Percentiles rank a stretch among this genome's conserved stretches.
phyloP scores from a whole-genome alignment of 331 rosid species.

The Dryas integrifolia region DNA sequence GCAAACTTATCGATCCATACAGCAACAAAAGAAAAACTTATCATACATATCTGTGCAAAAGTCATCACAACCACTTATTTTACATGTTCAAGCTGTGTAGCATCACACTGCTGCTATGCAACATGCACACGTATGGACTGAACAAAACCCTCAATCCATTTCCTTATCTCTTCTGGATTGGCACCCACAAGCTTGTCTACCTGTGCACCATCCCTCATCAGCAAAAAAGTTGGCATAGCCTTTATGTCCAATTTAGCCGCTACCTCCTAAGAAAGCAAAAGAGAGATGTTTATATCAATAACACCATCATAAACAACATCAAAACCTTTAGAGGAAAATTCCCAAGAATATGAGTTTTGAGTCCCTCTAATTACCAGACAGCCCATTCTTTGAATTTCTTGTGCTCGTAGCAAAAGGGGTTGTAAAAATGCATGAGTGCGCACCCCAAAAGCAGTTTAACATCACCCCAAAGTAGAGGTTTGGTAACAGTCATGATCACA shows the following conservation, averaged over 20 bases:
- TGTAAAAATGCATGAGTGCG: too few species aligned
- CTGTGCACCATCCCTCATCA: slow-evolving; percentile 53
- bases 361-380: background rate
- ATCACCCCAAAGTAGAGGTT: too few species aligned
- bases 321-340: background rate
- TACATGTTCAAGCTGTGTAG: slow-evolving; percentile 22
- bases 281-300: background rate
- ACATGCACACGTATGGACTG: slow-evolving; percentile 41
- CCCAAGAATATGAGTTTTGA: background rate
- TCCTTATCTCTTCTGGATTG: slow-evolving; percentile 88
- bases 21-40: background rate
- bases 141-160: slow-evolving; percentile 53
- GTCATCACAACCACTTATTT: slow-evolving; percentile 23
- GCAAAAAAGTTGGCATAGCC: slow-evolving; percentile 93
- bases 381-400: too few species aligned
- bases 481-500: too few species aligned
- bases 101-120: slow-evolving; percentile 36
- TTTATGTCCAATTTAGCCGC: slow-evolving; percentile 62
- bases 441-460: too few species aligned
- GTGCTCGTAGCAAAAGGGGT: too few species aligned
- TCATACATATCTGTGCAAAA: slow-evolving; percentile 1
- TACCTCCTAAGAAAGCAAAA: slow-evolving; percentile 55
- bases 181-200: slow-evolving; percentile 82
- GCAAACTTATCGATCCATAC: background rate
- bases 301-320: slow-evolving; percentile 9